A percentile compares a stretch with the other conserved stretches of the same genome.
Evolutionary conservation across 2,329 filamentous ascomycete species (phyloP).

Genomic region (Verticillium nonalfalfae): DNA sequence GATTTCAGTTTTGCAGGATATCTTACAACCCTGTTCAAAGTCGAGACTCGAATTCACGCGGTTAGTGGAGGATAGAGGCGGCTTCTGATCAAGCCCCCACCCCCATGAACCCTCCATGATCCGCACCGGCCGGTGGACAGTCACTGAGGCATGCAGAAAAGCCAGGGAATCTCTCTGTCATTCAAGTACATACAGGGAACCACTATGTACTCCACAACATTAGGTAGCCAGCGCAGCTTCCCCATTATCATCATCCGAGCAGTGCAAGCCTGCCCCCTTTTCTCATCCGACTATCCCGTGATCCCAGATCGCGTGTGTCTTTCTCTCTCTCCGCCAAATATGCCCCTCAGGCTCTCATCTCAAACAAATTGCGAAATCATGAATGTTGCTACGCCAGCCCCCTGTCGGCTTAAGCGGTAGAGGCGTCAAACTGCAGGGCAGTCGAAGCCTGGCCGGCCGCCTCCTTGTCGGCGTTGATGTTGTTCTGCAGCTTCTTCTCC

Average conservation of each 20-base stretch:
- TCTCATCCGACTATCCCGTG: background rate
- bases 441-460: slow-evolving; percentile 40
- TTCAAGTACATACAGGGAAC: background rate
- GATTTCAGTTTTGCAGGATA: background rate
- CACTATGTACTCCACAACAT: background rate
- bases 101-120: background rate
- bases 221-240: background rate
- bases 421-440: slow-evolving; percentile 10
- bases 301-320: background rate
- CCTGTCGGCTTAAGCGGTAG: background rate
- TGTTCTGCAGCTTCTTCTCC: slow-evolving; percentile 45
- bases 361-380: background rate
- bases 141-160: background rate
- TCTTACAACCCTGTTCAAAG: background rate
- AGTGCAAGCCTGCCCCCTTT: background rate
- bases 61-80: background rate
- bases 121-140: no score
- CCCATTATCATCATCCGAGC: background rate
- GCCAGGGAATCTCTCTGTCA: background rate
- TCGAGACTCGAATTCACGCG: background rate
- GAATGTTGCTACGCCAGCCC: background rate
- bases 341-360: background rate
- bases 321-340: no score
- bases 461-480: slow-evolving; percentile 39
- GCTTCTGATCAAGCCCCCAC: background rate